These are phyloP conservation scores for Boletus edulis DNA, from an alignment of 768 basidiomycete species.

Conservation along the genomic window DNA sequence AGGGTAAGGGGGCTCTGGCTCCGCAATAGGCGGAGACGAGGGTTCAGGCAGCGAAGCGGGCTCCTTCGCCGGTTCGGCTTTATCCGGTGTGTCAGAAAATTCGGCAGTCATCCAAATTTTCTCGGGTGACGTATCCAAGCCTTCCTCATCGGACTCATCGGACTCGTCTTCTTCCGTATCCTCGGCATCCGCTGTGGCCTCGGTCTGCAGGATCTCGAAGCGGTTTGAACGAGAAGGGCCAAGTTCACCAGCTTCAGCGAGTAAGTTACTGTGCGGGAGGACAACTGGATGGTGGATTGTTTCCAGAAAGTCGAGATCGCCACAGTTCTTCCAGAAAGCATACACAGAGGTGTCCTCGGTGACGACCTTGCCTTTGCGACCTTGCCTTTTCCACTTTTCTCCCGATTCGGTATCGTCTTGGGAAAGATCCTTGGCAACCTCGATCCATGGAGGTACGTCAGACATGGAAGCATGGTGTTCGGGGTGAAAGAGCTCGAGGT, in stretches of 20 bases:
- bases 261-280: background rate
- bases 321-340: conserved; percentile 48
- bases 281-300: background rate
- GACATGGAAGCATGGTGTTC: conserved; percentile 45
- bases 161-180: conserved; percentile 7
- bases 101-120: conserved; percentile 31
- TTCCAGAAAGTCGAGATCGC: conserved; percentile 49
- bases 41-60: background rate
- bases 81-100: background rate
- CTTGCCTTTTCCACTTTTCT: conserved; percentile 36
- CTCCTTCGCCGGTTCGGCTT: background rate
- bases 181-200: background rate
- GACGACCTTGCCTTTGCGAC: conserved; percentile 21
- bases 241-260: background rate
- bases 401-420: conserved; percentile 15
- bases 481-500: conserved; percentile 45
- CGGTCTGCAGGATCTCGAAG: conserved; percentile 12
- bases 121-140: conserved; percentile 13
- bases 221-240: conserved; percentile 13
- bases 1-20: background rate
- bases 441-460: conserved; percentile 51
- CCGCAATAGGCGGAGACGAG: background rate
- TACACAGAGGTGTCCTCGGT: conserved; percentile 36
- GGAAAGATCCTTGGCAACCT: conserved; percentile 15
- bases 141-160: conserved; percentile 10